Evolutionary conservation across 1,284 basidiomycete genomes (phyloP).

Genomic region (Apiotrichum veenhuisii): DNA sequence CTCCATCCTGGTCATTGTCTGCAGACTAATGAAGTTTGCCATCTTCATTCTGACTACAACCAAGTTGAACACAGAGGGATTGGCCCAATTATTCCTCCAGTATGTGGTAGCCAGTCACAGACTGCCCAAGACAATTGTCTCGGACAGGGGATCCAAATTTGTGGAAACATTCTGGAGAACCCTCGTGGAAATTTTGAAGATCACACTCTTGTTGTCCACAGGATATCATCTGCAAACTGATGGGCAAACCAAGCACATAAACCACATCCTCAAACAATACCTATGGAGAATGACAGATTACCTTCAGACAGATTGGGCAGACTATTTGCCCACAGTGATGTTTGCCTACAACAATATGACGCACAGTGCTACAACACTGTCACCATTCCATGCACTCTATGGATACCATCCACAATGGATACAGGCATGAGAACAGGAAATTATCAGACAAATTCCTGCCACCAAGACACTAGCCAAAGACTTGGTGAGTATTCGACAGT

Average conservation of each 20-base stretch:
- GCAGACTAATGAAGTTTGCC: constrained; percentile 51
- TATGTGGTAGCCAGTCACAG: background rate
- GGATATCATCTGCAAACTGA: constrained; percentile 34
- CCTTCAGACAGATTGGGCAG: no score
- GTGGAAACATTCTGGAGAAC: background rate
- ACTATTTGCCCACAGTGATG: no score
- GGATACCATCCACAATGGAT: no score
- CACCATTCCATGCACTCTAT: no score
- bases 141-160: background rate
- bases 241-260: constrained; percentile 29
- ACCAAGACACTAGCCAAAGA: no score
- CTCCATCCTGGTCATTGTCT: constrained; percentile 52
- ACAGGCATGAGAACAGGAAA: no score
- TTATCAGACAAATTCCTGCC: no score
- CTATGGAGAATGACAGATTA: no score
- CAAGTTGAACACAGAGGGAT: background rate
- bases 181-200: background rate
- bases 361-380: no score
- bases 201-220: constrained; percentile 4
- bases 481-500: no score
- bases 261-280: constrained; percentile 11
- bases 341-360: no score
- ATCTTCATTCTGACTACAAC: constrained; percentile 44
- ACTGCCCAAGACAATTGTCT: background rate
- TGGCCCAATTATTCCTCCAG: background rate